Evolutionary conservation across 805 yeast species (phyloP).

Genomic region (Candida mattraensis): DNA sequence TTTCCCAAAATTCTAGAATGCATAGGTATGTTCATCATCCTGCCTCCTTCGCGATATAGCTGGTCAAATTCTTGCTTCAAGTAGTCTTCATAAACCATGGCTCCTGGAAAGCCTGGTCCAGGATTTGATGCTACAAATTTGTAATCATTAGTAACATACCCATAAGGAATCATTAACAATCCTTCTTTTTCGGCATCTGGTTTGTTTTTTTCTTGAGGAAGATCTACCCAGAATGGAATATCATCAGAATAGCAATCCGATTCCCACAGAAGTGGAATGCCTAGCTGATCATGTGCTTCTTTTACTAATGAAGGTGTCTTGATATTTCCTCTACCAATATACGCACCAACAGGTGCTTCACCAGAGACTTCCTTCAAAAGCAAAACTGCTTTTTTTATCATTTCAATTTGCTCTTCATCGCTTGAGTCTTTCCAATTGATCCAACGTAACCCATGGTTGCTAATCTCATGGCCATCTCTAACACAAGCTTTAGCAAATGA

Average conservation of each 20-base stretch:
- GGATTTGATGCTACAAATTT: constrained; percentile 23
- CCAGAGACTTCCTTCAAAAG: constrained; percentile 35
- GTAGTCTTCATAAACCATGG: constrained; percentile 29
- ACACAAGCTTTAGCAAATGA: constrained; percentile 36
- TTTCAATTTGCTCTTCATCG: constrained; percentile 35
- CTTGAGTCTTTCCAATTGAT: constrained; percentile 29
- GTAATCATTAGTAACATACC: constrained; percentile 29
- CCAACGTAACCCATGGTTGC: constrained; percentile 40
- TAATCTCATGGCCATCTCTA: constrained; percentile 40
- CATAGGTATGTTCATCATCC: constrained; percentile 39
- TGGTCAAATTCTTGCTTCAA: constrained; percentile 38
- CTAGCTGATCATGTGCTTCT: constrained; percentile 35
- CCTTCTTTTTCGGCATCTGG: constrained; percentile 24
- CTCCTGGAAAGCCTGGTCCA: constrained; percentile 27
- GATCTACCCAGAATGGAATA: constrained; percentile 37
- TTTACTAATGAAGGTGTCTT: constrained; percentile 34
- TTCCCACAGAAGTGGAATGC: constrained; percentile 33
- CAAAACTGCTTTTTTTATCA: constrained; percentile 32
- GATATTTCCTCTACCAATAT: constrained; percentile 35
- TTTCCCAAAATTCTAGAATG: constrained; percentile 38
- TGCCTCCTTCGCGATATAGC: constrained; percentile 37
- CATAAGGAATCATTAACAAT: constrained; percentile 28
- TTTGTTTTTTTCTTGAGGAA: constrained; percentile 25
- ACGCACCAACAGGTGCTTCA: constrained; percentile 37
- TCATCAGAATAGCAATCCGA: constrained; percentile 39